Evolutionary conservation across 257 asterid genomes (phyloP), one percentile per base, ranked within the genome.

Genomic region (Ilex aquifolium): DNA sequence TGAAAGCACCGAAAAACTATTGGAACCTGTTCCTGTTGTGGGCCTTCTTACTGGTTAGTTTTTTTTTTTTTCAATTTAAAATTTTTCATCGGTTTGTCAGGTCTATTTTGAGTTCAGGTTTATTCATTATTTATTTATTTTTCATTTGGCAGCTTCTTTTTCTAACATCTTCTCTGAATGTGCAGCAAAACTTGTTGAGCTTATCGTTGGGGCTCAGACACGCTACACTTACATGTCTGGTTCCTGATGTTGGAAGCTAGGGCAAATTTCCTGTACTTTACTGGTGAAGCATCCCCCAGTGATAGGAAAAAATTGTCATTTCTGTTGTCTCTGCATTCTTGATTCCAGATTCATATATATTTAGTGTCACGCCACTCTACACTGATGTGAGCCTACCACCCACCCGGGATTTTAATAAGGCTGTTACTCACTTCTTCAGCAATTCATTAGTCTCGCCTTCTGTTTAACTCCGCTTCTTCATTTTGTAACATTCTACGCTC

Each of bases 171-270:
- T 54, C 60, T 51, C 60, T 64, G n/a, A 3, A 56, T 48, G 27
- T 72, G 87, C 81, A 93, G 97, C 88, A 76, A 93, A 93, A 84
- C 75, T 93, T 36, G 80, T 87, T 42, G 97, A 93, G 67, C 96
- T 93, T 60, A 75, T 93, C 7, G 78, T 74, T 58, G 97, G 99
- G 65, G 97, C 96, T 44, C 99, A 93, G 77, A 90, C 97, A 17
- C 86, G 99, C 49, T 90, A 93, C 78, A 90, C 97, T 48, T 87
- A 90, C 86, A 87, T 93, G 95, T 93, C 99, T 31, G 99, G 99
- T 83, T 90, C 99, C 21, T 93, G 79, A 90, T 21, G 17, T 42
- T 39, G 72, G 69, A 68, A 51, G 13, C 58, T 52, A 15, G 49
- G 15, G 31, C 39, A 31, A 39, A 56, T 39, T 53, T 5, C 4